phyloP scores from a whole-genome alignment of 345 rosid genomes.

The Ailanthus altissimus region DNA sequence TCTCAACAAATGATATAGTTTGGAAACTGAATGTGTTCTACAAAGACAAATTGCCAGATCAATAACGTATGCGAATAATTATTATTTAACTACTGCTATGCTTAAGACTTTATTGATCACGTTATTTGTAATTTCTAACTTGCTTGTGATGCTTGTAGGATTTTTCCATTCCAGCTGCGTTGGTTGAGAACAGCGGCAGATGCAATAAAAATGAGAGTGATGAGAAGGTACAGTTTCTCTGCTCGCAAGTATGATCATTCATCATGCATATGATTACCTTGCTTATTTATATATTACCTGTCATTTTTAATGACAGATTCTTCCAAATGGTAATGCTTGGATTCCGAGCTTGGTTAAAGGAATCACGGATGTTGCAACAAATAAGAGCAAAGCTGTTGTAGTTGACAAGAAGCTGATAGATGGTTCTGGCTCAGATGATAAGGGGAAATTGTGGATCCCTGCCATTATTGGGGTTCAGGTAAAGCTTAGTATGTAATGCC shows the following conservation, averaged over 20 bases:
- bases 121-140: neutral
- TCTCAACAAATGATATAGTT: neutral
- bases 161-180: slow-evolving; percentile 49
- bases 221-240: slow-evolving; percentile 57
- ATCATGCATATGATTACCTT: neutral
- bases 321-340: slow-evolving; percentile 73
- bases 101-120: neutral
- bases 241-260: slow-evolving; percentile 12
- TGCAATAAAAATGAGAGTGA: slow-evolving; percentile 77
- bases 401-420: slow-evolving; percentile 74
- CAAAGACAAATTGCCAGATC: neutral
- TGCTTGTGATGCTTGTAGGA: slow-evolving; percentile 43
- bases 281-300: slow-evolving; percentile 11
- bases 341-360: slow-evolving; percentile 65
- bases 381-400: slow-evolving; percentile 48
- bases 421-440: slow-evolving; percentile 66
- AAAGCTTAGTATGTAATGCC: slow-evolving; percentile 5
- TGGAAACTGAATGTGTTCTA: slow-evolving; percentile 11
- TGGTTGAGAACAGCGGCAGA: slow-evolving; percentile 86
- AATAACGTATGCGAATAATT: neutral
- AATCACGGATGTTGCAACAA: slow-evolving; percentile 63
- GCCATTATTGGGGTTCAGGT: slow-evolving; percentile 66
- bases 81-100: neutral
- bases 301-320: slow-evolving; percentile 44
- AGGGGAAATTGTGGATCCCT: slow-evolving; percentile 68